Conservation (phyloP, 2,329 filamentous ascomycete species). For the Claviceps lovelessii region DNA sequence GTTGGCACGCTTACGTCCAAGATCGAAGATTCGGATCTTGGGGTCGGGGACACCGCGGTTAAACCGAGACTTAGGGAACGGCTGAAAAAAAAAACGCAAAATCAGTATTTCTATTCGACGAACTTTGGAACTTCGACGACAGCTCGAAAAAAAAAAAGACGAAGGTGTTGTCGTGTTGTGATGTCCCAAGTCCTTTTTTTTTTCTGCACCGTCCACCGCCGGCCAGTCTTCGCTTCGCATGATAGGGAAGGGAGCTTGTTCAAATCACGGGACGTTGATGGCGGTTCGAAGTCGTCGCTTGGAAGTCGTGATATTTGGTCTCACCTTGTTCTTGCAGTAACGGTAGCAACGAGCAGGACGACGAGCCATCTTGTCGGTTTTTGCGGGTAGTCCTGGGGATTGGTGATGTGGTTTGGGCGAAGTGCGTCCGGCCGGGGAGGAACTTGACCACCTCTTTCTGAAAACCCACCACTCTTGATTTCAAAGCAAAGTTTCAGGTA, state of each 20-base stretch:
- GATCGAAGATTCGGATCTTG: conserved; percentile 94
- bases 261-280: background rate
- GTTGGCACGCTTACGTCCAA: conserved; percentile 94
- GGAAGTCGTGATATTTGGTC: conserved; percentile 20
- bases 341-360: conserved; percentile 99
- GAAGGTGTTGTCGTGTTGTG: background rate
- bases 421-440: conserved; percentile 15
- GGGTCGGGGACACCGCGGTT: conserved; percentile 93
- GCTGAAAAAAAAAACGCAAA: conserved; percentile 31
- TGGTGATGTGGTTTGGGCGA: conserved; percentile 23
- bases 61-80: conserved; percentile 99
- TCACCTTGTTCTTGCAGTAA: conserved; percentile 99
- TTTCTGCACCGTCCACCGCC: background rate
- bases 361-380: conserved; percentile 89
- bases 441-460: conserved; percentile 16
- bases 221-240: background rate
- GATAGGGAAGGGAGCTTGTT: background rate
- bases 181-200: background rate
- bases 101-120: background rate
- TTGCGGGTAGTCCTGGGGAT: conserved; percentile 18
- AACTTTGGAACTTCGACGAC: background rate
- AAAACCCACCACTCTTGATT: conserved; percentile 32
- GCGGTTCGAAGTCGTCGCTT: background rate
- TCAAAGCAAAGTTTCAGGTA: conserved; percentile 35
- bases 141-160: background rate